These are phyloP conservation scores for Emericellopsis cladophorae DNA, from an alignment of 2,329 filamentous ascomycete species.

Conservation along the genomic window DNA sequence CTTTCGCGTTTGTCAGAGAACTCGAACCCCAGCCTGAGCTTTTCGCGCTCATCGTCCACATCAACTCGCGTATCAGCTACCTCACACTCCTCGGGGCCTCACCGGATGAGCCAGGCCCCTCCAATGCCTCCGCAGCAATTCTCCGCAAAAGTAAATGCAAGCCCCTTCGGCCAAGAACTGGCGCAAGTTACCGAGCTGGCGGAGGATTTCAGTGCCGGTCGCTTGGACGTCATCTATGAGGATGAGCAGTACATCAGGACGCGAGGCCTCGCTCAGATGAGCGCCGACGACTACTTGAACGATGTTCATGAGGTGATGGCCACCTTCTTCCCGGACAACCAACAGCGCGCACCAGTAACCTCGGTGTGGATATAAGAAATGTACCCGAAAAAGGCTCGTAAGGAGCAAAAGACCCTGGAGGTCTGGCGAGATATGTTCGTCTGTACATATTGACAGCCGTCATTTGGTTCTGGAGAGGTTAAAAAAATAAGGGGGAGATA, in stretches of 20 bases:
- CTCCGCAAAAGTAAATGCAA: constrained; percentile 17
- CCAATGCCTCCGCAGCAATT: constrained; percentile 10
- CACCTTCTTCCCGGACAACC: constrained; percentile 36
- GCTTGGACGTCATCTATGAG: constrained; percentile 52
- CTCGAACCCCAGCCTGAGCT: constrained; percentile 37
- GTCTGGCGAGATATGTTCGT: neutral
- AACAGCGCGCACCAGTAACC: neutral
- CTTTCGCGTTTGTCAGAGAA: constrained; percentile 42
- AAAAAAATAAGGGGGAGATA: neutral
- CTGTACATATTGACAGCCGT: constrained; percentile 2
- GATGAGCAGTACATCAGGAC: constrained; percentile 51
- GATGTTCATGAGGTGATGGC: constrained; percentile 63
- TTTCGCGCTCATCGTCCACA: constrained; percentile 44
- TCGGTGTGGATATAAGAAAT: constrained; percentile 4
- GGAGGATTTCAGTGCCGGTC: constrained; percentile 66
- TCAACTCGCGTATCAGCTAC: constrained; percentile 38
- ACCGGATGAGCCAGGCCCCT: constrained; percentile 14
- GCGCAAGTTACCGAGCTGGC: constrained; percentile 87
- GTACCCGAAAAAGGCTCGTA: neutral
- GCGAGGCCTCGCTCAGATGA: constrained; percentile 60
- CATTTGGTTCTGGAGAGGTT: neutral
- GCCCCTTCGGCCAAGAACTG: constrained; percentile 80
- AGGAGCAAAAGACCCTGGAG: neutral
- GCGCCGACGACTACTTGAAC: constrained; percentile 69
- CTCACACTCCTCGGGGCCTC: constrained; percentile 22